These are phyloP conservation scores for Ziziphus jujuba DNA, from an alignment of 306 rosid species.

Conservation along the genomic window DNA sequence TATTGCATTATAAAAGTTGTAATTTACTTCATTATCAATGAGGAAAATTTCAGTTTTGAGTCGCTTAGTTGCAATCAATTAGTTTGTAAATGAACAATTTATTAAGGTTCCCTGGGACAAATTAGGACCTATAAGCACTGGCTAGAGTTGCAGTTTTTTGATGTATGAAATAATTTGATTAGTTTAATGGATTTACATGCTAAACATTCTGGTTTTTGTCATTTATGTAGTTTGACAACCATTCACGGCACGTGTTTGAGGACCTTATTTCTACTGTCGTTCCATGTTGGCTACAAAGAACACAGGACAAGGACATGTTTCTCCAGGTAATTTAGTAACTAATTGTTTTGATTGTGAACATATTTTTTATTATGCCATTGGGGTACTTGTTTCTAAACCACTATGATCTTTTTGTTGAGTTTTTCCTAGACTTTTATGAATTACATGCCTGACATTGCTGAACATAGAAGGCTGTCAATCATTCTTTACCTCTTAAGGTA, in stretches of 20 bases:
- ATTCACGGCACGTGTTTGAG: conserved; percentile 77
- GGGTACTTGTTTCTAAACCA: conserved; percentile 14
- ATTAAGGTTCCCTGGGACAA: background rate
- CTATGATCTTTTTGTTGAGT: conserved; percentile 27
- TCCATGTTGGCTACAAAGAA: conserved; percentile 87
- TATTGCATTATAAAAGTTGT: conserved; percentile 6
- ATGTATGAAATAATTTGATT: background rate
- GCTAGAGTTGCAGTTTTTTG: conserved; percentile 1
- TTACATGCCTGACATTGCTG: conserved; percentile 73
- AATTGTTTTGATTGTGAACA: conserved; percentile 9
- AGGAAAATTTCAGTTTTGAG: conserved; percentile 1
- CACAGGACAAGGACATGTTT: conserved; percentile 58
- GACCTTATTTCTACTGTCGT: conserved; percentile 76
- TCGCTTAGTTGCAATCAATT: background rate
- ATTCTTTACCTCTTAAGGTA: conserved; percentile 73
- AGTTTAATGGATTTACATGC: background rate
- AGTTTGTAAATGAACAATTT: too few relatives aligned
- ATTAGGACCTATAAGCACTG: background rate
- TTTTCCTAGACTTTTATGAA: conserved; percentile 62
- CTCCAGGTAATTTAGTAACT: conserved; percentile 58
- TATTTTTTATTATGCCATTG: conserved; percentile 1
- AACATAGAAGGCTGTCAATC: conserved; percentile 67
- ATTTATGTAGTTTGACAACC: conserved; percentile 61
- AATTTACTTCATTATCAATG: background rate
- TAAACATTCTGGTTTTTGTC: background rate